Evolutionary conservation across 495 filamentous ascomycete genomes (phyloP).

Genomic region (Penicillium pulvis): DNA sequence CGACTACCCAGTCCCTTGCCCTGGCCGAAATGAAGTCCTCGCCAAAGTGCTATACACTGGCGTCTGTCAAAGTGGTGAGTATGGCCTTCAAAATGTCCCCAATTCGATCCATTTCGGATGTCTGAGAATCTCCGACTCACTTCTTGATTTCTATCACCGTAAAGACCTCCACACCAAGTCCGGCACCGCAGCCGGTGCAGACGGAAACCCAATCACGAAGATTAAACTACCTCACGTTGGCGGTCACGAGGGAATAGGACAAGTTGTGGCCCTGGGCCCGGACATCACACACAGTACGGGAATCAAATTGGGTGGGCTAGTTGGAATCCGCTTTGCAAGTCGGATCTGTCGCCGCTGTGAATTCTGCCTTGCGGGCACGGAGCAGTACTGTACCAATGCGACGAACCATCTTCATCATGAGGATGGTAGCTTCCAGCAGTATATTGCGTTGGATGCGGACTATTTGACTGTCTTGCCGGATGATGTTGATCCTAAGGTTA

Average conservation of each 20-base stretch:
- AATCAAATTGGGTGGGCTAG: slow-evolving; percentile 42
- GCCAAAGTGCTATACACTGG: slow-evolving; percentile 53
- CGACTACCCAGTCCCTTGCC: slow-evolving; percentile 48
- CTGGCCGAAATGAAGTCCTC: slow-evolving; percentile 49
- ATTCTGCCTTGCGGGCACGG: slow-evolving; percentile 48
- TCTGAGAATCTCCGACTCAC: background rate
- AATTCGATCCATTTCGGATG: background rate
- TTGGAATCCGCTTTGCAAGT: slow-evolving; percentile 50
- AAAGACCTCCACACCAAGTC: slow-evolving; percentile 51
- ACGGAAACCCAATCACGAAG: slow-evolving; percentile 50
- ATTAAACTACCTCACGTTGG: slow-evolving; percentile 53
- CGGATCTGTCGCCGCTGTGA: slow-evolving; percentile 51
- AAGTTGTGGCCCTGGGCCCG: slow-evolving; percentile 44
- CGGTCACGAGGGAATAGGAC: slow-evolving; percentile 52
- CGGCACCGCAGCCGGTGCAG: slow-evolving; percentile 44
- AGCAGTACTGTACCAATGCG: slow-evolving; percentile 46
- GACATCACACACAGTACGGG: slow-evolving; percentile 26
- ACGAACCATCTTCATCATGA: slow-evolving; percentile 55
- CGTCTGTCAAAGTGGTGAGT: slow-evolving; percentile 52
- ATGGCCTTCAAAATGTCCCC: background rate
- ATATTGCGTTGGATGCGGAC: slow-evolving; percentile 48
- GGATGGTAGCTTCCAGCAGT: slow-evolving; percentile 52
- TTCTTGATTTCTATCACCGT: background rate
- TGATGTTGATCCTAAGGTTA: slow-evolving; percentile 46
- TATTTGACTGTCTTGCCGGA: slow-evolving; percentile 48